These are phyloP conservation scores for Asterophora parasitica DNA, from an alignment of 768 basidiomycete species.

Conservation along the genomic window DNA sequence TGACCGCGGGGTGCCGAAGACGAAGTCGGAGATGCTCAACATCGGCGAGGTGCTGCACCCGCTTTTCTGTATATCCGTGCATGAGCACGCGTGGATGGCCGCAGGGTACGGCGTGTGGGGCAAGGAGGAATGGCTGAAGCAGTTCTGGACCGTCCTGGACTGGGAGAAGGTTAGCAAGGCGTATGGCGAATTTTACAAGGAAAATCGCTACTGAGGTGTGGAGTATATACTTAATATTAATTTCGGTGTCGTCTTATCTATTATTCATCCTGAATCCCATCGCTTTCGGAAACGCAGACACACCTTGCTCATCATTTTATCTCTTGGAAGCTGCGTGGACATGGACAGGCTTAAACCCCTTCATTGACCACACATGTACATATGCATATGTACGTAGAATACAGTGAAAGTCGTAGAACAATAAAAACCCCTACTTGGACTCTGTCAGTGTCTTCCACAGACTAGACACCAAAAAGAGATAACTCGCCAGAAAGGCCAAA, in stretches of 20 bases:
- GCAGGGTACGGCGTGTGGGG: constrained; percentile 90
- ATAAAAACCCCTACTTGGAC: no score
- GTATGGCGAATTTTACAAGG: constrained; percentile 18
- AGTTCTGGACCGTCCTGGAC: constrained; percentile 81
- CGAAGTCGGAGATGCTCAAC: constrained; percentile 22
- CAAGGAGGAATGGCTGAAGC: constrained; percentile 77
- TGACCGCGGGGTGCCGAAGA: constrained; percentile 8
- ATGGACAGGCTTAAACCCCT: no score
- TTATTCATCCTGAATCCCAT: not conserved
- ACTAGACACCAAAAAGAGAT: no score
- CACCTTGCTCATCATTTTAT: no score
- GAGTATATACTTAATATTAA: constrained; percentile 2
- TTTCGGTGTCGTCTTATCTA: not conserved
- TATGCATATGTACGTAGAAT: no score
- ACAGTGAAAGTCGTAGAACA: no score
- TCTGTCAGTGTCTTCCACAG: no score
- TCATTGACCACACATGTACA: no score
- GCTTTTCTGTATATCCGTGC: constrained; percentile 70
- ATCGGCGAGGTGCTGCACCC: constrained; percentile 64
- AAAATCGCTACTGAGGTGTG: not conserved
- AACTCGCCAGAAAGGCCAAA: no score
- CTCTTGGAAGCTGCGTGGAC: no score
- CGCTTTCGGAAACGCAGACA: not conserved
- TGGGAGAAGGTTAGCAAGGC: constrained; percentile 58
- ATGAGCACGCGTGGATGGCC: constrained; percentile 84